Evolutionary conservation across 2,329 filamentous ascomycete genomes (phyloP).

Genomic region (Diaporthe longicolla): DNA sequence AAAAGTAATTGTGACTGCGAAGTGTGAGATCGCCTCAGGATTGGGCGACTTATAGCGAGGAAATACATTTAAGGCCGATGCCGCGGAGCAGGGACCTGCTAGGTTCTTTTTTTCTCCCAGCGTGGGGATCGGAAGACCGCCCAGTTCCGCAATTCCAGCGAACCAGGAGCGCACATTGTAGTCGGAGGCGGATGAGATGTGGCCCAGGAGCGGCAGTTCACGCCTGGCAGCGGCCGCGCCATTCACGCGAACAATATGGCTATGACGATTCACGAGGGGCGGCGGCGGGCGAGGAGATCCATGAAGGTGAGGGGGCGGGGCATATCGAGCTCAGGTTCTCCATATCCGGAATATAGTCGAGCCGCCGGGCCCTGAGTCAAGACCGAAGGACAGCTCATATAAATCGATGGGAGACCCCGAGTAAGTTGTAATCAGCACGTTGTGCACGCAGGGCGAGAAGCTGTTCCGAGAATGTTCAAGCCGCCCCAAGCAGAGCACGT

Average conservation of each 20-base stretch:
- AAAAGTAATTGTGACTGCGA: neutral
- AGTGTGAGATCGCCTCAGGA: neutral
- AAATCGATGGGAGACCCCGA: constrained; percentile 15
- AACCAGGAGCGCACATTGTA: neutral
- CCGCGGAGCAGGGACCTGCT: constrained; percentile 24
- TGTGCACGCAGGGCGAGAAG: neutral
- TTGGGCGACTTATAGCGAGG: constrained; percentile 5
- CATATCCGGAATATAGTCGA: constrained; percentile 31
- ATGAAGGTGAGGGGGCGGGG: constrained; percentile 34
- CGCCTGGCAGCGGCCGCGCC: constrained; percentile 22
- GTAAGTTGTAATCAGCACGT: neutral
- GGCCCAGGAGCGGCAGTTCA: constrained; percentile 29
- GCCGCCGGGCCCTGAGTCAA: constrained; percentile 22
- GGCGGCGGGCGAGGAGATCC: constrained; percentile 19
- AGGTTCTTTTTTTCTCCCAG: neutral
- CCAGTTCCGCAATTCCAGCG: neutral
- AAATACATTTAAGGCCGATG: constrained; percentile 13
- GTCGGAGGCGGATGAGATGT: neutral
- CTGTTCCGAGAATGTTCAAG: neutral
- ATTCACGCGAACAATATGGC: neutral
- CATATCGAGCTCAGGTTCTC: constrained; percentile 12
- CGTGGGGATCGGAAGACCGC: constrained; percentile 19
- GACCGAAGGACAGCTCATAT: constrained; percentile 3
- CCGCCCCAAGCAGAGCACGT: neutral
- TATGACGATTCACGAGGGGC: constrained; percentile 31